These are phyloP conservation scores for Trichosporon coremiiforme DNA, from an alignment of 1,284 basidiomycete genomes.

Conservation along the genomic window DNA sequence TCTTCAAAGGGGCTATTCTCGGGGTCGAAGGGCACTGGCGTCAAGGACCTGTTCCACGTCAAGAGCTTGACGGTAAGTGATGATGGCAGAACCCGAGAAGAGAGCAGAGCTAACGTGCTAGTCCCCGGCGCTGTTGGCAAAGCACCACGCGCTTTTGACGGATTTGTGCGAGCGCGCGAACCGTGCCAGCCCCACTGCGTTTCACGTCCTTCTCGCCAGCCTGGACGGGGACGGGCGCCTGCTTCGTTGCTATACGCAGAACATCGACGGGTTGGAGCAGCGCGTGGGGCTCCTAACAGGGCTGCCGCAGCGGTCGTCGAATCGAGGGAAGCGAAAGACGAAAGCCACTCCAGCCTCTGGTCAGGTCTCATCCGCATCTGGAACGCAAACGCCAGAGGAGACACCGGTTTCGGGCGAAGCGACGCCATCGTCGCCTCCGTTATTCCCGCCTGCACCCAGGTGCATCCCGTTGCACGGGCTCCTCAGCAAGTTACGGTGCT, in stretches of 20 bases:
- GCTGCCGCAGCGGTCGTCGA: constrained; percentile 30
- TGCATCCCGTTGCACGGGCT: constrained; percentile 91
- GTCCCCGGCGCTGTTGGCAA: constrained; percentile 64
- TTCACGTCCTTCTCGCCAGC: constrained; percentile 73
- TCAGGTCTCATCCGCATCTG: constrained; percentile 4
- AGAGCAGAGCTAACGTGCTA: constrained; percentile 20
- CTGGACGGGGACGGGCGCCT: constrained; percentile 77
- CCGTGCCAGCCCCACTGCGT: constrained; percentile 75
- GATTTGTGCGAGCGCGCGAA: constrained; percentile 73
- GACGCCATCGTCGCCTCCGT: constrained; percentile 17
- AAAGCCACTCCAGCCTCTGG: background rate
- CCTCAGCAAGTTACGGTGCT: constrained; percentile 75
- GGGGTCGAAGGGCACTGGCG: constrained; percentile 67
- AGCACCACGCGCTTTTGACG: constrained; percentile 75
- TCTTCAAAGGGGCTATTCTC: constrained; percentile 78
- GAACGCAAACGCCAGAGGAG: background rate
- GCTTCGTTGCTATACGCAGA: constrained; percentile 89
- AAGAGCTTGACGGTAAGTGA: constrained; percentile 78
- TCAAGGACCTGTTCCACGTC: constrained; percentile 89
- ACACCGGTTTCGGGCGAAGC: background rate
- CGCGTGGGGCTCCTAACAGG: constrained; percentile 72
- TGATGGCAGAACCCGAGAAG: background rate
- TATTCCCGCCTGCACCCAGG: constrained; percentile 59
- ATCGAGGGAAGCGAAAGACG: constrained; percentile 12
- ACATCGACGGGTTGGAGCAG: constrained; percentile 85